phyloP scores from a whole-genome alignment of 176 grass and related monocot species.

The Avena eriantha region DNA sequence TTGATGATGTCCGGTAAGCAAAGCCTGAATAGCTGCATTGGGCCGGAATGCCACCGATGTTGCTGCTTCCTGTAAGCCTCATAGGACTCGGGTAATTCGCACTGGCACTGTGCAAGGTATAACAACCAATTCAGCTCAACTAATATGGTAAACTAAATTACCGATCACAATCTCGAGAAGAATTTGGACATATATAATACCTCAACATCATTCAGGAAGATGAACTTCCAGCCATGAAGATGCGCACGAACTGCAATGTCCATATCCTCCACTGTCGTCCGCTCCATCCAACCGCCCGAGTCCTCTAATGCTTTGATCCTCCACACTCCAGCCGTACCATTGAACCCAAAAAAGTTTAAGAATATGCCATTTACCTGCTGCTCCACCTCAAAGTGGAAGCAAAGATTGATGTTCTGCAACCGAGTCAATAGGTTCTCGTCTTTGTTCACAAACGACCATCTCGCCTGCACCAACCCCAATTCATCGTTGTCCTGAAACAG shows the following conservation, averaged over 20 bases:
- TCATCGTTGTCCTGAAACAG: slow-evolving; percentile 75
- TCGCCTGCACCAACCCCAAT: slow-evolving; percentile 90
- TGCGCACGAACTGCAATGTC: slow-evolving; percentile 96
- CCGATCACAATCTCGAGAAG: not conserved
- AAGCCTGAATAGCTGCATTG: slow-evolving; percentile 97
- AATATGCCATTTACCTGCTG: slow-evolving; percentile 94
- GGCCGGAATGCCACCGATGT: slow-evolving; percentile 97
- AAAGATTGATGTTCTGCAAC: slow-evolving; percentile 94
- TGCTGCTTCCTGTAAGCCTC: slow-evolving; percentile 99
- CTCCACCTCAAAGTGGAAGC: slow-evolving; percentile 99
- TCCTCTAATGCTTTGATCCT: slow-evolving; percentile 91
- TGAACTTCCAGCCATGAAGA: slow-evolving; percentile 92
- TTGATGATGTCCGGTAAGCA: slow-evolving; percentile 89
- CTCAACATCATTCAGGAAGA: slow-evolving; percentile 96
- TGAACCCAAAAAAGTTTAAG: slow-evolving; percentile 97
- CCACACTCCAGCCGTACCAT: slow-evolving; percentile 96
- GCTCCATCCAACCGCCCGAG: slow-evolving; percentile 93
- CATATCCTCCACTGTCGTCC: slow-evolving; percentile 98
- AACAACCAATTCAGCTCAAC: slow-evolving; percentile 8
- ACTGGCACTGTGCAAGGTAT: slow-evolving; percentile 72
- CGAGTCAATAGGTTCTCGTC: slow-evolving; percentile 92
- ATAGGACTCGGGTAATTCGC: slow-evolving; percentile 97
- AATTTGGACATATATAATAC: slow-evolving; percentile 43
- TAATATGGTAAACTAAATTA: slow-evolving; percentile 1
- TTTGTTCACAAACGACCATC: slow-evolving; percentile 98